Percentiles rank a stretch among this genome's conserved stretches.
phyloP scores from a whole-genome alignment of 1,284 basidiomycete species.

The Microbotryum violaceum region DNA sequence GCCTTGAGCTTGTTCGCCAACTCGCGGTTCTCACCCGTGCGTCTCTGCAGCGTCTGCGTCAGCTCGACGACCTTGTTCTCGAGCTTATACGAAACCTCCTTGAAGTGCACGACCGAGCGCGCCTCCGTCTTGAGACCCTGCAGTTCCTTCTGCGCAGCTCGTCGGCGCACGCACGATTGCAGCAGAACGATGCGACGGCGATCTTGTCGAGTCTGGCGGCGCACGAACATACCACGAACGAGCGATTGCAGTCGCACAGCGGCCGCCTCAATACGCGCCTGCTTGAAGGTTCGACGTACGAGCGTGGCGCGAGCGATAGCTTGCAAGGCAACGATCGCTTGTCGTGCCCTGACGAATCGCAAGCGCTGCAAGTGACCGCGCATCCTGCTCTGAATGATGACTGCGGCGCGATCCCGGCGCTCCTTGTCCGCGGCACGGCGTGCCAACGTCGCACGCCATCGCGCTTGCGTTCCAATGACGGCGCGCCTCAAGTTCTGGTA shows the following conservation, averaged over 20 bases:
- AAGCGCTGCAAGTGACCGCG: slow-evolving; percentile 69
- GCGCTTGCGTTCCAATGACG: slow-evolving; percentile 81
- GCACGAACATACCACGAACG: slow-evolving; percentile 32
- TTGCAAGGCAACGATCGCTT: slow-evolving; percentile 67
- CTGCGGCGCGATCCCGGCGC: slow-evolving; percentile 65
- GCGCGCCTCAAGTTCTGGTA: slow-evolving; percentile 66
- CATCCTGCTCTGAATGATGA: slow-evolving; percentile 64
- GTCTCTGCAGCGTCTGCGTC: slow-evolving; percentile 87
- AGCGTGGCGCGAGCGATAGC: slow-evolving; percentile 72
- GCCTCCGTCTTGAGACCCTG: slow-evolving; percentile 79
- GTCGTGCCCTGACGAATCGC: slow-evolving; percentile 57
- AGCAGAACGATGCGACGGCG: slow-evolving; percentile 71
- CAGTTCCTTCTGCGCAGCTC: slow-evolving; percentile 77
- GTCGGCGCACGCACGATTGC: slow-evolving; percentile 86
- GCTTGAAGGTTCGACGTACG: slow-evolving; percentile 59
- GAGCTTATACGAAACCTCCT: slow-evolving; percentile 94
- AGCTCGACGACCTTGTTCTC: slow-evolving; percentile 99
- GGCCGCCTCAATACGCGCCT: slow-evolving; percentile 57
- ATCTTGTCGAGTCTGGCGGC: slow-evolving; percentile 42
- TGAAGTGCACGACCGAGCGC: slow-evolving; percentile 94
- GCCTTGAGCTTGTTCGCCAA: slow-evolving; percentile 65
- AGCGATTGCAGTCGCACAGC: slow-evolving; percentile 61
- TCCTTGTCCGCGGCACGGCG: slow-evolving; percentile 62
- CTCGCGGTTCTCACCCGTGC: slow-evolving; percentile 86
- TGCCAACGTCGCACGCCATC: slow-evolving; percentile 83